Conservation (phyloP, 2,329 filamentous ascomycete species). For the Fusarium sulawesiense region DNA sequence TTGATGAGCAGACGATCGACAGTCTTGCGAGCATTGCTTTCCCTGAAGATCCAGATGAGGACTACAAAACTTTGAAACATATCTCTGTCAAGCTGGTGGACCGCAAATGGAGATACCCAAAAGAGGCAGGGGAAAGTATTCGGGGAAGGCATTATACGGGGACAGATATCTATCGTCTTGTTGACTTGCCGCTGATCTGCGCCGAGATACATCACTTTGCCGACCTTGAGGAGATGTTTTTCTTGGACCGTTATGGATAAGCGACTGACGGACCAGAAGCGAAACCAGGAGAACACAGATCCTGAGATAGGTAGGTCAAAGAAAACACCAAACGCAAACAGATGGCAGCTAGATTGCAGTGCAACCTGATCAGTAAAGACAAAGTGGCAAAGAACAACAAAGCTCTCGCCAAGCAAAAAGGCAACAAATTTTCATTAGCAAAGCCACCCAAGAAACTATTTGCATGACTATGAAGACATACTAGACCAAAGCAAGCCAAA, state of each 20-base stretch:
- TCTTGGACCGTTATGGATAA: not conserved
- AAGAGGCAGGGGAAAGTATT: not conserved
- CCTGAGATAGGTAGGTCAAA: not conserved
- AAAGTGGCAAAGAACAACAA: not conserved
- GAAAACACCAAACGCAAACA: not conserved
- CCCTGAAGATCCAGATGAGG: not conserved
- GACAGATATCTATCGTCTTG: constrained; percentile 11
- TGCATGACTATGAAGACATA: not conserved
- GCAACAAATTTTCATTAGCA: not conserved
- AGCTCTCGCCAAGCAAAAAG: not conserved
- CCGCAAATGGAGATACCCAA: constrained; percentile 11
- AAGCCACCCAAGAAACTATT: not conserved
- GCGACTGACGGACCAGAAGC: no score
- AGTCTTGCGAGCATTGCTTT: not conserved
- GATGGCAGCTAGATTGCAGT: not conserved
- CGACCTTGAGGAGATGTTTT: constrained; percentile 9
- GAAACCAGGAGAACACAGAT: no score
- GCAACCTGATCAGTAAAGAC: not conserved
- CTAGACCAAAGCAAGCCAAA: not conserved
- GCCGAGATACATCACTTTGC: not conserved
- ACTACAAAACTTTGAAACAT: not conserved
- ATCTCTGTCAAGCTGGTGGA: constrained; percentile 8
- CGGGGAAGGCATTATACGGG: constrained; percentile 7
- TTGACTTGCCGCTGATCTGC: constrained; percentile 14
- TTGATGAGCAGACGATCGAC: constrained; percentile 2